Base-by-base conservation (phyloP, 2,329 filamentous ascomycete genomes). In the Neophaeococcomyces mojaviensis region DNA sequence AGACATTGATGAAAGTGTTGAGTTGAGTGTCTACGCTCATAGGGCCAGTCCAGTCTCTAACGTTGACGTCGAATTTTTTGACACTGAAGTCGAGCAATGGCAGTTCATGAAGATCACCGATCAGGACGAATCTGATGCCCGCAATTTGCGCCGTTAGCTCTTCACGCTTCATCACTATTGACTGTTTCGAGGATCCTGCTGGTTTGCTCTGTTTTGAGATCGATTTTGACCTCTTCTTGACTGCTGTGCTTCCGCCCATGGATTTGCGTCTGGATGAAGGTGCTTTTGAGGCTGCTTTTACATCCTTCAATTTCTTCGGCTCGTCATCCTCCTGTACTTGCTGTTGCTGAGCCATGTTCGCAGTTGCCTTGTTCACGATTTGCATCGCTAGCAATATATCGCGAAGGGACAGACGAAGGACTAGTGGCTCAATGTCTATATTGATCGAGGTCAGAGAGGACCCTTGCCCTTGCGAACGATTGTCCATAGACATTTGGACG, bases 311-410 rank as follows among this genome's bases (percentile, higher is more conserved):
- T 43, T 74, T 71, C 49, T 73, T 71, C 9, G 72, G 68, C 6
- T 79, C 71, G 30, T 81, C 76, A 19, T 76, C 70, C 24, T 69
- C 65, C 34, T 71, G 60, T 50, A 71, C 64, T 47, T 71, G 67
- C 20, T 67, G 60, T 33, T 70, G 65, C 26, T 67, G 65, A 22
- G 55, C 51, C 6, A 61, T 78, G 24, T 86, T 89, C 54, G 95
- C 90, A 3, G 88, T 87, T 1, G 90, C 92, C 60, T 87, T 90
- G 63, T 84, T 84, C 48, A 96, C 76, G 58, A 98, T 96, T 62
- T 97, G 90, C 58, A 94, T 81, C 2, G 88, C 89, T 28, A 99
- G 79, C 30, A 98, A 71, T 49, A 99, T 97, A 72, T 99, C 92
- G 44, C 92, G 83, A 35, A 98, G 73, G 0, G 92, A 97, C 20